Evolutionary conservation across 1,284 basidiomycete species (phyloP), one percentile per base, ranked within the genome.

Genomic region (Chiua sp.): DNA sequence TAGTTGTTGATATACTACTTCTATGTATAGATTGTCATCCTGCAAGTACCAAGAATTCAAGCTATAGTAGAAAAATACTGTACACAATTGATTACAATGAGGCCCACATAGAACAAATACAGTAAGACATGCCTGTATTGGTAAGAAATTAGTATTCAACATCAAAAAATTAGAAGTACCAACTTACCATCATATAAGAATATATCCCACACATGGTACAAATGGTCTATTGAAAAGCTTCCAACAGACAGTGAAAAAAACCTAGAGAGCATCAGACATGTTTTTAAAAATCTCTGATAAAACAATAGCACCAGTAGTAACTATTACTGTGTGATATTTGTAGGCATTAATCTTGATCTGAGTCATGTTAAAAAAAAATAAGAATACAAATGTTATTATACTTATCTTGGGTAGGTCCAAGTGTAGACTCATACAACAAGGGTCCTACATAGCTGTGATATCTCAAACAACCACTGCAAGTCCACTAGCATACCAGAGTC

Each of bases 121-220:
- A n/a, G n/a, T n/a, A n/a, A 0, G 88, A 83, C 4, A 93, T 81
- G 7, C 94, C 94, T 93, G 69, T 42, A 42, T 59, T 18, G 57
- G 72, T 59, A 54, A 23, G 23, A 18, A 10, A n/a, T n/a, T n/a
- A n/a, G n/a, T n/a, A n/a, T 5, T 37, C 26, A 18, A n/a, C 16
- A 18, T 18, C 44, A 28, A 22, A 51, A 3, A 18, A 3, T 20
- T 11, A 20, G n/a, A 42, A 5, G 11, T 10, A n/a, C 15, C 22
- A 20, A 59, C 74, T 53, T 65, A 93, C 93, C 94, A 77, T 96
- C 94, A 59, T 86, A 90, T 37, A 98, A 79, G 71, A 97, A 94
- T 5, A 96, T 77, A 72, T 98, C 96, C 89, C 94, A 94, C 5
- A 95, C 82, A n/a, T 95, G 83, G 57, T 92, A 82, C 26, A 93